A percentile compares a stretch with the other conserved stretches of the same genome.
phyloP scores from a whole-genome alignment of 306 rosid genomes.

The cucumber (Cucumis sativus) region Cucumber_9930_V3 NC_026657.2:8097501-8098000 shows the following conservation, averaged over 20 bases:
- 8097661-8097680: slow-evolving; percentile 52
- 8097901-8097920: slow-evolving; percentile 53
- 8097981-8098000: slow-evolving; percentile 84
- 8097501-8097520: slow-evolving; percentile 90
- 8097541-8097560: slow-evolving; percentile 11
- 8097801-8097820: slow-evolving; percentile 88
- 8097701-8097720: slow-evolving; percentile 79
- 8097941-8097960: slow-evolving; percentile 68
- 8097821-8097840: slow-evolving; percentile 95
- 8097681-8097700: slow-evolving; percentile 76
- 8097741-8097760: slow-evolving; percentile 2
- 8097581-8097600: not conserved
- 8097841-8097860: slow-evolving; percentile 63
- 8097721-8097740: slow-evolving; percentile 10
- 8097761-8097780: not conserved
- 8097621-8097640: slow-evolving; percentile 90
- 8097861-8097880: slow-evolving; percentile 32
- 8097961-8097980: slow-evolving; percentile 94
- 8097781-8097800: slow-evolving; percentile 19
- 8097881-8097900: slow-evolving; percentile 37
- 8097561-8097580: not conserved
- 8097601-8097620: slow-evolving; percentile 60
- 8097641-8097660: slow-evolving; percentile 71
- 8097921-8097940: slow-evolving; percentile 58
- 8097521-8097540: not conserved